Percentiles rank a stretch among this genome's conserved stretches.
Conservation (phyloP, 2,329 filamentous ascomycete genomes). For the Endocalyx cinctus region DNA sequence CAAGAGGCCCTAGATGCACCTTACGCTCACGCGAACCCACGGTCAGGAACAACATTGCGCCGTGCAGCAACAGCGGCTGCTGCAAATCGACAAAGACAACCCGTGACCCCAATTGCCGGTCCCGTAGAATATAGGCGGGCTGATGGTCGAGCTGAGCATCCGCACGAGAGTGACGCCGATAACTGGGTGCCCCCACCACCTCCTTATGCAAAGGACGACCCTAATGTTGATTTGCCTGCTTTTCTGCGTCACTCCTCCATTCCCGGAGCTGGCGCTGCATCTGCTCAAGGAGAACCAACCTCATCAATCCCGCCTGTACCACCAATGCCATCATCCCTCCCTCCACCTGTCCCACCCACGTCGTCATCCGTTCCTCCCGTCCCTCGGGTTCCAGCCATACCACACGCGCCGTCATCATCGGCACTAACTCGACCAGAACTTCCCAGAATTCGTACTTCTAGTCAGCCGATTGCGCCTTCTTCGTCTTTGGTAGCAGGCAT, state of each 20-base stretch:
- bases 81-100: conserved; percentile 63
- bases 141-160: conserved; percentile 66
- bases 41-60: conserved; percentile 64
- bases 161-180: conserved; percentile 82
- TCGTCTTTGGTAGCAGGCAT: too few relatives aligned
- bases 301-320: conserved; percentile 16
- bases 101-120: conserved; percentile 48
- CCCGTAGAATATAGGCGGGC: conserved; percentile 62
- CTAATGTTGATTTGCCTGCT: conserved; percentile 46
- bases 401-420: conserved; percentile 2
- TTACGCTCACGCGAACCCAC: conserved; percentile 68
- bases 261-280: conserved; percentile 24
- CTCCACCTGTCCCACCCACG: conserved; percentile 12
- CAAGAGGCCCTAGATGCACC: conserved; percentile 64
- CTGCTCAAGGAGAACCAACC: conserved; percentile 1
- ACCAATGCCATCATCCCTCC: conserved; percentile 3
- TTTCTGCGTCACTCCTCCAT: conserved; percentile 49
- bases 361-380: conserved; percentile 15
- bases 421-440: conserved; percentile 20
- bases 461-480: background rate
- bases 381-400: conserved; percentile 8
- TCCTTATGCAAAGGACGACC: conserved; percentile 67
- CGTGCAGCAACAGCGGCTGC: conserved; percentile 74
- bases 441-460: conserved; percentile 25
- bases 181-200: conserved; percentile 86